Evolutionary conservation across 1,139 yeast genomes (phyloP), one percentile per base, ranked within the genome.

Genomic region (Debaryomyces udenii): DNA sequence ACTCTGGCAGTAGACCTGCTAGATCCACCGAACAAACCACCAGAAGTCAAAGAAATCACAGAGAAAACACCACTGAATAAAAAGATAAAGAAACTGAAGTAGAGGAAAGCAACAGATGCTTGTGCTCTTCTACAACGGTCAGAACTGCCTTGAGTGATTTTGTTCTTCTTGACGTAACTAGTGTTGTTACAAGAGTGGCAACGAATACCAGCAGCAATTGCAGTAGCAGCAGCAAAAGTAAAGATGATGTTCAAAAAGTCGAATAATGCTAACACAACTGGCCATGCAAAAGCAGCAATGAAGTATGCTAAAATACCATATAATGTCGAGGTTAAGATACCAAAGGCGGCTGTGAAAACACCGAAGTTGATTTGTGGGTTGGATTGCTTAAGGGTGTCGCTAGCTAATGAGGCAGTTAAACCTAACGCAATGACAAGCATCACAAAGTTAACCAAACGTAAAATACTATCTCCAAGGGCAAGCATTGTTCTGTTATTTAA

Each of bases 41-140:
- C 84, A 65, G 75, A 73, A 59, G 76, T 40, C 47, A 86, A 73
- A 46, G 78, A 69, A 49, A 81, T 55, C 49, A 75, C 57, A 49
- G 93, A 81, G 70, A 87, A 74, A 47, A 77, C 74, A 50, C 81
- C 64, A 48, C 91, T 80, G 58, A 78, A 86, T 53, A 89, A 68
- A 64, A 88, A 85, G 63, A 84, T 70, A 62, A 83, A 81, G 75
- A 86, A 82, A 46, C 94, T 76, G 67, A 93, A 83, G 84, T 81
- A 93, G 60, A 90, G 79, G 84, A 93, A 93, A 48, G 96, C 96
- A 56, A 80, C 80, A 29, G 88, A 71, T 49, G 96, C 96, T 76
- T 93, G 98, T 45, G 96, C 93, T 74, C 87, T 83, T 78, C 97
- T 88, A 76, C 99, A 93, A 76, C 97, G 82, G 56, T 80, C 85